Conservation (phyloP, 2,329 filamentous ascomycete genomes). For the Fusarium tupiense region DNA sequence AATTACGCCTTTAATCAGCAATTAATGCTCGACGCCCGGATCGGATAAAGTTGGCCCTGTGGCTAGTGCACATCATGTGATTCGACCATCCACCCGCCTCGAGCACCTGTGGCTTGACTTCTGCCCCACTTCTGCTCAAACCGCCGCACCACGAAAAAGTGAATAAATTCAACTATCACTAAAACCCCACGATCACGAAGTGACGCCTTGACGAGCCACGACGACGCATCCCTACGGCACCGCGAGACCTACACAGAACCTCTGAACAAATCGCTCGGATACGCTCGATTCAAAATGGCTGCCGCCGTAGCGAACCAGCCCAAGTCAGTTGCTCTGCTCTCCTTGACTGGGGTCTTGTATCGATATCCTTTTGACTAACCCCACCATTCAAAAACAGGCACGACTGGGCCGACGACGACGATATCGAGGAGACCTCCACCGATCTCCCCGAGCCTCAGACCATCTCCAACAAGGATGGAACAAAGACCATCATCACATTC, state of each 20-base stretch:
- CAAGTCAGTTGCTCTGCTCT: conserved; percentile 48
- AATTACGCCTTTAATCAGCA: neutral
- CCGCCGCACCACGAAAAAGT: conserved; percentile 54
- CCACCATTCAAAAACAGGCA: conserved; percentile 57
- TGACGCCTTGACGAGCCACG: conserved; percentile 36
- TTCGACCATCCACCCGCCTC: neutral
- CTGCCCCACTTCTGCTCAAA: conserved; percentile 48
- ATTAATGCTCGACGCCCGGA: neutral
- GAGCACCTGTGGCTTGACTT: conserved; percentile 42
- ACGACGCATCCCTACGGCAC: conserved; percentile 38
- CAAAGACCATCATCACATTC: conserved; percentile 93
- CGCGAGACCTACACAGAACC: conserved; percentile 15
- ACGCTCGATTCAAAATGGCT: conserved; percentile 50
- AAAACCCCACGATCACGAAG: conserved; percentile 52
- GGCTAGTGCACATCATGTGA: conserved; percentile 45
- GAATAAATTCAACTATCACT: conserved; percentile 51
- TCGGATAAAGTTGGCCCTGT: conserved; percentile 31
- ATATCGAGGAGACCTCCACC: conserved; percentile 76
- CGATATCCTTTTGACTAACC: conserved; percentile 48
- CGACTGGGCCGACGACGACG: conserved; percentile 97
- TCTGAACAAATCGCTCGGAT: conserved; percentile 23
- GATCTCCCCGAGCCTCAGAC: conserved; percentile 87
- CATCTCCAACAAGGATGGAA: conserved; percentile 97
- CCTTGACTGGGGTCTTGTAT: conserved; percentile 25
- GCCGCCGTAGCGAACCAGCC: conserved; percentile 52